phyloP scores from a whole-genome alignment of 2,329 filamentous ascomycete species.

The Byssoonygena ceratinophila region DNA sequence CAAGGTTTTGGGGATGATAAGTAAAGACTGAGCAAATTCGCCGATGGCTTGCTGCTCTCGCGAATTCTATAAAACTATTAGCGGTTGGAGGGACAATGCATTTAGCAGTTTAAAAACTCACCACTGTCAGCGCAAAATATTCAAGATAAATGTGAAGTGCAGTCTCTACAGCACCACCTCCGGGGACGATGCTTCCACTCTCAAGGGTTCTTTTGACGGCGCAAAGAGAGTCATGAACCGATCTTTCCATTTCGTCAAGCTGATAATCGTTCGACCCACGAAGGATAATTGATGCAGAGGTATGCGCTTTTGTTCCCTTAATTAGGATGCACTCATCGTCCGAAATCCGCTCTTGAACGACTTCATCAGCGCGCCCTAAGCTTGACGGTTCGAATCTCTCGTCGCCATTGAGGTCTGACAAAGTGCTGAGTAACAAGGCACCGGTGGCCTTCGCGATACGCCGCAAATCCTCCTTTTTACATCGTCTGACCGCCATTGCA shows the following conservation, averaged over 20 bases:
- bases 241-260: constrained; percentile 98
- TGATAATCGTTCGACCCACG: constrained; percentile 93
- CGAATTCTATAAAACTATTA: constrained; percentile 48
- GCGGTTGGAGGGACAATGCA: background rate
- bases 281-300: constrained; percentile 89
- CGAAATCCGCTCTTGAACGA: constrained; percentile 95
- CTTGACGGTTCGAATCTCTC: constrained; percentile 89
- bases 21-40: constrained; percentile 89
- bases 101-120: constrained; percentile 37
- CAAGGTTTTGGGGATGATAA: constrained; percentile 90
- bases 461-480: constrained; percentile 96
- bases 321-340: constrained; percentile 97
- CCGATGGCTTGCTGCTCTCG: constrained; percentile 96
- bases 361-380: constrained; percentile 85
- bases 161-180: constrained; percentile 95
- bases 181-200: constrained; percentile 91
- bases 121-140: constrained; percentile 94
- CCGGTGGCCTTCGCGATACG: constrained; percentile 94
- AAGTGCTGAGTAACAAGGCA: constrained; percentile 79
- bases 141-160: constrained; percentile 98
- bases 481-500: constrained; percentile 88
- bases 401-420: constrained; percentile 94
- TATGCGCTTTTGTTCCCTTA: constrained; percentile 90
- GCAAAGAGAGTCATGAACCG: constrained; percentile 89
- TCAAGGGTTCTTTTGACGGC: constrained; percentile 96